Percentiles rank a stretch among this genome's conserved stretches.
Conservation (phyloP, 2,329 filamentous ascomycete genomes). For the Ophiostoma montium region DNA sequence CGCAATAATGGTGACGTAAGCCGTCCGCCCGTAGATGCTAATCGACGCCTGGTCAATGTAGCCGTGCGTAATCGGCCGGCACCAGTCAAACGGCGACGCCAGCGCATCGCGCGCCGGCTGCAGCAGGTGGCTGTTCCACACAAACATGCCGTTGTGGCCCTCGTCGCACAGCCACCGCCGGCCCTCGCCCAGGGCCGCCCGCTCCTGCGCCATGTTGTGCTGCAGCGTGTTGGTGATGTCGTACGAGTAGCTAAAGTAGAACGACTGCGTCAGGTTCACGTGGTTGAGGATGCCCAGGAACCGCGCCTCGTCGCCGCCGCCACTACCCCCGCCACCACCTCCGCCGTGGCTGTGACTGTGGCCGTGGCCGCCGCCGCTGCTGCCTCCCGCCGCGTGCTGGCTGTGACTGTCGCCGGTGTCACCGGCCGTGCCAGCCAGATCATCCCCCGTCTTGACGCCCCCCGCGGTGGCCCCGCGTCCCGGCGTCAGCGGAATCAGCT, state of each 20-base stretch:
- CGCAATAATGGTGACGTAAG: conserved; percentile 89
- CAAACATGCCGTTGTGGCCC: conserved; percentile 87
- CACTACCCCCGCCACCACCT: neutral
- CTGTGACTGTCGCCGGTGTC: too few relatives aligned
- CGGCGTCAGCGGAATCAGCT: conserved; percentile 74
- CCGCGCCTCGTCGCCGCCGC: conserved; percentile 56
- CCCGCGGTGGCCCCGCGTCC: too few relatives aligned
- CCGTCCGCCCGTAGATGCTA: conserved; percentile 72
- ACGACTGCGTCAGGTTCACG: conserved; percentile 76
- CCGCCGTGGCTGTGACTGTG: too few relatives aligned
- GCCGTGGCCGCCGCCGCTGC: neutral
- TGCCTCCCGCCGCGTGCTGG: too few relatives aligned
- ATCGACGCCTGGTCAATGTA: conserved; percentile 85
- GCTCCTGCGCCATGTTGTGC: conserved; percentile 75
- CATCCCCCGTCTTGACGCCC: too few relatives aligned
- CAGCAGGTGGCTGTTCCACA: conserved; percentile 90
- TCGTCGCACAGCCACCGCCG: conserved; percentile 41
- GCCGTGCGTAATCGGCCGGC: conserved; percentile 85
- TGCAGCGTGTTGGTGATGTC: conserved; percentile 87
- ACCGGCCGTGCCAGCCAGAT: too few relatives aligned
- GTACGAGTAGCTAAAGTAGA: conserved; percentile 98
- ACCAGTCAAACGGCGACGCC: conserved; percentile 86
- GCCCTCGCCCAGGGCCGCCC: conserved; percentile 54
- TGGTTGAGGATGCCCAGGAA: conserved; percentile 84
- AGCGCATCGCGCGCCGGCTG: conserved; percentile 56